Base-by-base conservation (phyloP, 176 grass and related monocot species). In the Saccharum spontaneum region DNA sequence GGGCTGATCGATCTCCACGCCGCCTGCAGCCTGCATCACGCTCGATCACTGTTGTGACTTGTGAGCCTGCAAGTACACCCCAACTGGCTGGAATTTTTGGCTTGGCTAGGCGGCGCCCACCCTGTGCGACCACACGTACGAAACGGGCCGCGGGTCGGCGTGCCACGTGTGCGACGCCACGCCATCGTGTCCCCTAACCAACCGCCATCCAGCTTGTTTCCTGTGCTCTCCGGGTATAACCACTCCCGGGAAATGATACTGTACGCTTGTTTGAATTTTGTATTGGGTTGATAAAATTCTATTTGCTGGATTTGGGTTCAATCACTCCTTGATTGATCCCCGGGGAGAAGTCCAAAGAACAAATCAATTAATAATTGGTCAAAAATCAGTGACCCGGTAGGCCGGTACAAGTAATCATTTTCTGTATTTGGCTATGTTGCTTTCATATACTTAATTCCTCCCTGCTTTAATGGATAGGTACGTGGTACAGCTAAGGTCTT, bases 91-190 rank as follows among this genome's bases (percentile, higher is more conserved):
- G 10, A 17, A 12, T 10, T 80, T 39, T 74, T 86, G 84, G 67
- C 84, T 72, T 66, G 77, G 84, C 77, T 86, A 9, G 64, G 44
- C 84, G 38, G 49, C 23, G 8, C 33, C 33, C 62, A 84, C 73
- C 45, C 61, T 84, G 48, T 84, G 37, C 37, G 37, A 28, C 28
- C 13, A 39, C 38, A 12, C 24, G 39, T 40, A 77, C 26, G 11
- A 30, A 65, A 64, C 24, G 61, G 67, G 23, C 34, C 34, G 34
- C 3, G 3, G 34, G 33, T 34, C 3, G 34, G 34, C 34, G 15
- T 13, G 46, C 4, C 11, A 14, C 46, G 13, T 79, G 30, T 75
- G 16, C 61, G 15, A 65, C 44, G 26, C 78, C 60, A 62, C 75
- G 37, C 28, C 50, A 18, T 34, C 61, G 22, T 86, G 84, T 79